Base-by-base conservation (phyloP, 768 basidiomycete species). In the Rhizopogon salebrosus region DNA sequence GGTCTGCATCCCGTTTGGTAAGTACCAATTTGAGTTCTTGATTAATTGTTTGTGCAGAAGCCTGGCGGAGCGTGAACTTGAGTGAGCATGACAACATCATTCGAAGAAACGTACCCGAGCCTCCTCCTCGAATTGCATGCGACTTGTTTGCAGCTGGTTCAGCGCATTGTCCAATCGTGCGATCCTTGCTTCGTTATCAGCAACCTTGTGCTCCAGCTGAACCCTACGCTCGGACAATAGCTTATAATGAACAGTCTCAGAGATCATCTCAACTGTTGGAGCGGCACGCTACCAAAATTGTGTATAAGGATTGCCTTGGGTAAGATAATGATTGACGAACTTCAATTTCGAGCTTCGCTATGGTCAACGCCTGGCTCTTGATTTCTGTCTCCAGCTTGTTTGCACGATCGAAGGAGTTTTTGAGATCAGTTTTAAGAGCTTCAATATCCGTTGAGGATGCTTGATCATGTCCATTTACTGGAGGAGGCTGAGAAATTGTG, bases 1-100 rank as follows among this genome's bases (percentile, higher is more conserved):
- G 81, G 49, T 92, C 89, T 3, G 72, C 69, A 57, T 89, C 85
- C 34, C 84, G 81, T 62, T 85, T 87, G 8, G 72, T 70, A 35
- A 87, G 65, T 64, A 81, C 75, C 1, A 66, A 63, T 59, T 80
- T 84, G 29, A 88, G 71, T 27, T 94, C 89, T 57, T 85, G 78
- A n/a, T 76, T 72, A 34, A 73, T 69, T 61, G 80, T 75, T 26
- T 74, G 75, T 9, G 78, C 74, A 45, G 71, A 67, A 43, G 60
- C 61, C 77, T 78, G 46, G 22, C 24, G 10, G 20, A 39, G 24
- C 46, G 49, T 53, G 48, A 54, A 31, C 43, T n/a, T 61, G 53
- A 55, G 57, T 59, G 49, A 23, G 38, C 42, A 55, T 50, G 14
- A 53, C 43, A 18, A 36, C 26, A 52, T 52, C 41, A 45, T 58